Base-by-base conservation (phyloP, 106 monocot genomes). In the Dioscorea dumetorum region DNA sequence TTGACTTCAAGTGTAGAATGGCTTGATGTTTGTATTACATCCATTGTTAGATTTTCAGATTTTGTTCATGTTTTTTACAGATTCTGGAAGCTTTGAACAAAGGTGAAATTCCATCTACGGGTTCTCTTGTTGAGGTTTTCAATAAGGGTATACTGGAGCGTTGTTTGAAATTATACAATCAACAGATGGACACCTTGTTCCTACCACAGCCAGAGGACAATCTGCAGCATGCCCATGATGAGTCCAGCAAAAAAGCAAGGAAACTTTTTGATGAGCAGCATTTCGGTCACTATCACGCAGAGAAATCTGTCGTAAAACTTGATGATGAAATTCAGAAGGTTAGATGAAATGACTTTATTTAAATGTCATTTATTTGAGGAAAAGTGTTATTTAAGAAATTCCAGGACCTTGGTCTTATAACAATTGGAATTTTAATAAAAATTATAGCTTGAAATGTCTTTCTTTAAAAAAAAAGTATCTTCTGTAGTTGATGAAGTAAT, bases 91-190 rank as follows among this genome's bases (percentile, higher is more conserved):
- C 95, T 20, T 78, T 97, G 70, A 97, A 97, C 66, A 88, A 91
- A 84, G 95, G 95, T 54, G 95, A 97, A 74, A 97, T 97, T 74
- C 95, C 95, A 33, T 74, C 91, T 53, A 97, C 97, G 20, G 92
- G 97, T 66, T 97, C 97, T 75, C 83, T 97, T 67, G 97, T 97
- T 70, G 97, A 92, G 69, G 77, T 97, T 53, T 97, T 92, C 72
- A 97, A 97, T 60, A 97, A 97, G 75, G 87, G 14, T 14, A 92
- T 97, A 74, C 76, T 97, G 49, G 97, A 97, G 17, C 74, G 84
- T 50, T 97, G 97, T 63, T 67, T 92, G 76, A 97, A 87, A 49
- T 24, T 90, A 35, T 97, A 97, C 62, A 69, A 58, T 67, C 60
- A 81, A 73, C 22, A 51, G 24, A 86, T 97, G 92, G 97, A 84